Evolutionary conservation across 805 yeast genomes (phyloP).

Genomic region (Candida morakotiae): DNA sequence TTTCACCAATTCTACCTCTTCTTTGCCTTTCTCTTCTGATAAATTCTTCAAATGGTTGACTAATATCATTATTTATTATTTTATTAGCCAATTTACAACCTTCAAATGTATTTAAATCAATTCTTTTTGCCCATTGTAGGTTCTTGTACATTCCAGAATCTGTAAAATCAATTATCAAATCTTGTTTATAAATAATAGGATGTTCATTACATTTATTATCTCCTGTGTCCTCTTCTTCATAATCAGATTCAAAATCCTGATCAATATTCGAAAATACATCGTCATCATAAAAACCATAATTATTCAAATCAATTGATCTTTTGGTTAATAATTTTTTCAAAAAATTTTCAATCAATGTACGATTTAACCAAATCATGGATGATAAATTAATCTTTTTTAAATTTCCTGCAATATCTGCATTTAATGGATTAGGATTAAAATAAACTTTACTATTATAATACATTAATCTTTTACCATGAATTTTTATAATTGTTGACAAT

Average conservation of each 20-base stretch:
- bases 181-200: conserved; percentile 12
- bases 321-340: conserved; percentile 26
- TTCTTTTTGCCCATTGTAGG: conserved; percentile 35
- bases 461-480: conserved; percentile 19
- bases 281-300: conserved; percentile 4
- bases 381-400: conserved; percentile 38
- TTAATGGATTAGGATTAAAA: conserved; percentile 1
- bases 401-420: conserved; percentile 11
- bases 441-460: conserved; percentile 3
- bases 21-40: conserved; percentile 30
- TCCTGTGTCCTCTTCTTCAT: conserved; percentile 8
- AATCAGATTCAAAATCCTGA: conserved; percentile 7
- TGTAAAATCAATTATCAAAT: conserved; percentile 33
- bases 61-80: conserved; percentile 28
- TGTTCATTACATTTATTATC: conserved; percentile 3
- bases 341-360: conserved; percentile 29
- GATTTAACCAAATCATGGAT: conserved; percentile 47
- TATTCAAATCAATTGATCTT: conserved; percentile 3
- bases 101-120: conserved; percentile 20
- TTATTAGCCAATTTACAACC: conserved; percentile 25
- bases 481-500: conserved; percentile 19
- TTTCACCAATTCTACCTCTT: conserved; percentile 42
- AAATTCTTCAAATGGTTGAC: conserved; percentile 25
- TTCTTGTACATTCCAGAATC: conserved; percentile 44
- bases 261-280: conserved; percentile 7